phyloP scores from a whole-genome alignment of 352 stramenopile genomes.

The Pilasporangium apinafurcum region DNA sequence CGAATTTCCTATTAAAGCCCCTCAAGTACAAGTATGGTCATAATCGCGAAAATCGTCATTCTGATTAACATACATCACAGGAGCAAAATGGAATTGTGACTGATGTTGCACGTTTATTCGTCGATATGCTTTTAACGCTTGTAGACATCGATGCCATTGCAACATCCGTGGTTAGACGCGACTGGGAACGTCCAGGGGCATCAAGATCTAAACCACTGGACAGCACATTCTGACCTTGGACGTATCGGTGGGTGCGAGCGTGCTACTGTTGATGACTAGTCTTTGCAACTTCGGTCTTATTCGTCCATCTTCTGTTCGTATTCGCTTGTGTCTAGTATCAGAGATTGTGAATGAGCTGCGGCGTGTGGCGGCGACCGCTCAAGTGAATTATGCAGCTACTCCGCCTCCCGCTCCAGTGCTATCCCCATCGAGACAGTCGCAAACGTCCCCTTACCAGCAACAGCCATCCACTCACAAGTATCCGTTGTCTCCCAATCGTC shows the following conservation, averaged over 20 bases:
- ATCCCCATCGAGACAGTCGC: constrained; percentile 2
- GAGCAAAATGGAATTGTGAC: too few relatives aligned
- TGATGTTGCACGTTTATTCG: too few relatives aligned
- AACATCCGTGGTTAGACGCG: constrained; percentile 70
- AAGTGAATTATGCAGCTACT: not conserved
- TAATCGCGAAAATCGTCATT: too few relatives aligned
- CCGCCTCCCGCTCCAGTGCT: not conserved
- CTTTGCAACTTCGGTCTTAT: not conserved
- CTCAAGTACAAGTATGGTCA: constrained; percentile 40
- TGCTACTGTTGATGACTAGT: too few relatives aligned
- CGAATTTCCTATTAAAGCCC: constrained; percentile 68
- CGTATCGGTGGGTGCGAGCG: constrained; percentile 43
- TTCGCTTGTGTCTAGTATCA: constrained; percentile 13
- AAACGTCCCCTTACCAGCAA: not conserved
- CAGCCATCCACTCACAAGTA: not conserved
- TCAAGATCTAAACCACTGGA: constrained; percentile 74
- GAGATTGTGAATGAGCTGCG: constrained; percentile 67
- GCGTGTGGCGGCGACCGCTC: constrained; percentile 8
- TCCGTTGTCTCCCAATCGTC: not conserved
- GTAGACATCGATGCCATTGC: constrained; percentile 60
- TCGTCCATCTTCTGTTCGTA: not conserved
- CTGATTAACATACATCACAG: too few relatives aligned
- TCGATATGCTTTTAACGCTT: too few relatives aligned
- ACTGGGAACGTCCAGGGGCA: constrained; percentile 65
- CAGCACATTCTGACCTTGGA: constrained; percentile 74